Evolutionary conservation across 495 filamentous ascomycete genomes (phyloP), one percentile per base, ranked within the genome.

Genomic region (Oleoguttula mirabilis): DNA sequence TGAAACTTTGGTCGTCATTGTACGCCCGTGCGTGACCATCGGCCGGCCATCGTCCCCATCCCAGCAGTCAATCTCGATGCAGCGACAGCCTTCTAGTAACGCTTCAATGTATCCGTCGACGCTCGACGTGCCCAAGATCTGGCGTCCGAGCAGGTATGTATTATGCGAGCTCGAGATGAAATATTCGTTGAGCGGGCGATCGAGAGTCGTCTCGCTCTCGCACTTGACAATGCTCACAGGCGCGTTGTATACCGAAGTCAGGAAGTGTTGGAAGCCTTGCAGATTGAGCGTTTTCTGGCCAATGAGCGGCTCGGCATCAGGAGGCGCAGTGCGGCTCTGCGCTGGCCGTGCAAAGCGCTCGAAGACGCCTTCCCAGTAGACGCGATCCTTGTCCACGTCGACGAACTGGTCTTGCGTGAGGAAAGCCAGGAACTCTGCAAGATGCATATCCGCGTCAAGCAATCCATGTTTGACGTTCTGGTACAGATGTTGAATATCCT

Each of bases 81-180:
- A 95, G 40, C 90, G 80, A 57, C 90, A 98, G 30, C 86, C 88
- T 35, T 79, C 74, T 50, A 84, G 75, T 19, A 98, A 66, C n/a
- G 87, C 85, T 39, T 73, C 76, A 54, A 96, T 88, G 61, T 98
- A 98, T 20, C 83, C 84, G 58, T 98, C 90, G 10, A 87, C 79
- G 50, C 86, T 95, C 15, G 90, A 94, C 27, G 80, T 74, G 19
- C 86, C 87, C 21, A 76, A 79, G 8, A 96, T 79, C 60, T 98
- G 90, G 17, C 86, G 78, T 14, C 90, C 90, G 19, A 90, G 64
- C 10, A 98, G 76, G 55, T 98, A 98, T 8, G 90, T 96, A 60
- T 98, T 98, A 68, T 98, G 90, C 14, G 88, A 95, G 67, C 87
- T 94, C 3, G 88, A 95, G 47, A 96, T 90, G 72, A 87, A 95